A percentile compares a stretch with the other conserved stretches of the same genome.
phyloP scores from a whole-genome alignment of 352 stramenopile species.

The Phytophthora gonapodyides region DNA sequence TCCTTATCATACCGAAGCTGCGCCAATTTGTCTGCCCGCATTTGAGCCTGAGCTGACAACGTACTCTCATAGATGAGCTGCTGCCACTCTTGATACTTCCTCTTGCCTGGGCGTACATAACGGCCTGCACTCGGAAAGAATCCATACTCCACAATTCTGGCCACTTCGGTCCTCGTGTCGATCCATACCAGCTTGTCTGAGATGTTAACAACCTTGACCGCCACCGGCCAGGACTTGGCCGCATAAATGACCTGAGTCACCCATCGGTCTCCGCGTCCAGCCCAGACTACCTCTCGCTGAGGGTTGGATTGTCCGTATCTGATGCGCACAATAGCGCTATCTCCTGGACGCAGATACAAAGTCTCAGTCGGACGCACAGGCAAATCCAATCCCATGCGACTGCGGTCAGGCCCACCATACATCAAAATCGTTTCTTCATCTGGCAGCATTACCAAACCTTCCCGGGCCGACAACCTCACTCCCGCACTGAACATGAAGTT shows the following conservation, averaged over 20 bases:
- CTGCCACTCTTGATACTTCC: conserved; percentile 4
- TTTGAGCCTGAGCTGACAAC: not conserved
- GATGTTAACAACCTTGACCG: conserved; percentile 10
- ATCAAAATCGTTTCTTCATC: conserved; percentile 4
- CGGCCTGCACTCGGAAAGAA: not conserved
- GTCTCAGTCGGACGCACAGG: not conserved
- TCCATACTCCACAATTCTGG: conserved; percentile 9
- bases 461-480: conserved; percentile 9
- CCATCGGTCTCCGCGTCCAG: not conserved
- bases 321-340: not conserved
- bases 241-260: conserved; percentile 5
- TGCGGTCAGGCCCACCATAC: not conserved
- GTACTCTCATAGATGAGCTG: conserved; percentile 8
- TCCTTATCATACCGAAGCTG: not conserved
- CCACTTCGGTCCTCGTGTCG: not conserved
- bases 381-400: not conserved
- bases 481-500: conserved; percentile 32
- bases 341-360: not conserved
- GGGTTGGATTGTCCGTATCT: not conserved
- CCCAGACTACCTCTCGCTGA: not conserved
- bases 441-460: conserved; percentile 1
- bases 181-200: not conserved
- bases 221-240: not conserved
- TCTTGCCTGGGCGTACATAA: conserved; percentile 4
- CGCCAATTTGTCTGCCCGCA: not conserved